phyloP scores from a whole-genome alignment of 306 rosid genomes.

The Cotoneaster glaucophyllus region DNA sequence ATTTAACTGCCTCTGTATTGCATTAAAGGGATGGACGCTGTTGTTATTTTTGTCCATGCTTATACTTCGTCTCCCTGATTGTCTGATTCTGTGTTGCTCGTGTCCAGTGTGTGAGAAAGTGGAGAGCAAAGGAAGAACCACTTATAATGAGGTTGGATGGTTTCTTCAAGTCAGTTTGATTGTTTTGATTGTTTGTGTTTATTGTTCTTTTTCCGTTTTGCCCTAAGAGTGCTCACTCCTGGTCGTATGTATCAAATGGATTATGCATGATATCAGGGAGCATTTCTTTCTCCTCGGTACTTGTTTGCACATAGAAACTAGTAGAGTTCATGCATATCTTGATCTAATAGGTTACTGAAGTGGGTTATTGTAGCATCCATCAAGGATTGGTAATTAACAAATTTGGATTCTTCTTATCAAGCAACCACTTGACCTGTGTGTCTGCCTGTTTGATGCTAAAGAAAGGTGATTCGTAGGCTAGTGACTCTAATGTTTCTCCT shows the following conservation, averaged over 20 bases:
- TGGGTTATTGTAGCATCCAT: not conserved
- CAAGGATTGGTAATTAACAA: not conserved
- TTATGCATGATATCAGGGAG: not conserved
- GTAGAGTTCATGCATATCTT: not conserved
- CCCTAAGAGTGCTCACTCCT: not conserved
- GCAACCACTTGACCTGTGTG: not conserved
- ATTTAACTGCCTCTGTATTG: not conserved
- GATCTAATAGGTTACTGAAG: not conserved
- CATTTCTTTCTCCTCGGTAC: not conserved
- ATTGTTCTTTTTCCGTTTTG: not conserved
- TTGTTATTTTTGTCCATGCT: not conserved
- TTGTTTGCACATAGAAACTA: not conserved
- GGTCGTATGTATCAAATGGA: not conserved
- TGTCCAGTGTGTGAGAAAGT: constrained; percentile 90
- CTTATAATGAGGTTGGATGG: constrained; percentile 81
- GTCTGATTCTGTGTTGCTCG: constrained; percentile 18
- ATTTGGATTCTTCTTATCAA: not conserved
- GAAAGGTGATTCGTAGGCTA: not conserved
- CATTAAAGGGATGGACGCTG: not conserved
- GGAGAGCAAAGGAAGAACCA: constrained; percentile 96
- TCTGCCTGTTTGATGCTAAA: not conserved
- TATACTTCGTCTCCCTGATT: constrained; percentile 1
- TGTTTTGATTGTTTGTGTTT: not conserved
- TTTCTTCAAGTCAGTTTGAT: constrained; percentile 12
- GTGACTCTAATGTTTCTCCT: not conserved